These are phyloP conservation scores for Dendrostoma leiphaemia DNA, from an alignment of 2,329 filamentous ascomycete genomes.

Conservation along the genomic window DNA sequence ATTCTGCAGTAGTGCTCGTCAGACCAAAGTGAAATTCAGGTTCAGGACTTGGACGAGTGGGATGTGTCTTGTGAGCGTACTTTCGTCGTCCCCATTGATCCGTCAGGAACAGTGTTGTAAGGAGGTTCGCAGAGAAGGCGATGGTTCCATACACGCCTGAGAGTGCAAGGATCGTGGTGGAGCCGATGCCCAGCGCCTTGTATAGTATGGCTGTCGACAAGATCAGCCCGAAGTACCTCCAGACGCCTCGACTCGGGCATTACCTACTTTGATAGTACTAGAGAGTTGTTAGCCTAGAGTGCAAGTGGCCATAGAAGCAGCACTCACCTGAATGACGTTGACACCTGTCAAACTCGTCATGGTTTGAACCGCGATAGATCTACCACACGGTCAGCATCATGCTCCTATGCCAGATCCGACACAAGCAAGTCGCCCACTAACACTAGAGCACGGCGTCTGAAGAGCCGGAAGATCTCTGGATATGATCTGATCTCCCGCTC, in stretches of 20 bases:
- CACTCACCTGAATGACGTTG: slow-evolving; percentile 47
- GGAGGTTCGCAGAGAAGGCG: slow-evolving; percentile 47
- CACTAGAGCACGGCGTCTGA: slow-evolving; percentile 49
- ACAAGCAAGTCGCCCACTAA: slow-evolving; percentile 25
- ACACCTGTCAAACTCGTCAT: slow-evolving; percentile 57
- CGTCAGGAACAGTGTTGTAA: slow-evolving; percentile 51
- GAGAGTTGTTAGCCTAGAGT: background rate
- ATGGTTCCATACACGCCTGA: slow-evolving; percentile 54
- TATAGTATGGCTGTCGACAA: slow-evolving; percentile 46
- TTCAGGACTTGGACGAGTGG: too few relatives aligned
- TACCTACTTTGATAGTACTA: slow-evolving; percentile 19
- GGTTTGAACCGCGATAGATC: slow-evolving; percentile 53
- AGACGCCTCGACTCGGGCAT: slow-evolving; percentile 7
- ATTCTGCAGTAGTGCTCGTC: slow-evolving; percentile 39
- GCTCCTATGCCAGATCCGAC: too few relatives aligned
- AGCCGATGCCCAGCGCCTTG: slow-evolving; percentile 50
- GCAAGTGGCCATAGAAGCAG: too few relatives aligned
- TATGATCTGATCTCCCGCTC: slow-evolving; percentile 51
- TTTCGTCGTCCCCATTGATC: slow-evolving; percentile 60
- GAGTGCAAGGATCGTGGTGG: slow-evolving; percentile 49
- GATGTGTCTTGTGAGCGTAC: slow-evolving; percentile 31
- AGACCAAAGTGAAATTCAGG: too few relatives aligned
- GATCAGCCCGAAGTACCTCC: background rate
- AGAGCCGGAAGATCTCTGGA: slow-evolving; percentile 50
- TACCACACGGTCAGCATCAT: background rate